Evolutionary conservation across 2,329 filamentous ascomycete genomes (phyloP), one percentile per base, ranked within the genome.

Genomic region (Verticillium klebahnii): DNA sequence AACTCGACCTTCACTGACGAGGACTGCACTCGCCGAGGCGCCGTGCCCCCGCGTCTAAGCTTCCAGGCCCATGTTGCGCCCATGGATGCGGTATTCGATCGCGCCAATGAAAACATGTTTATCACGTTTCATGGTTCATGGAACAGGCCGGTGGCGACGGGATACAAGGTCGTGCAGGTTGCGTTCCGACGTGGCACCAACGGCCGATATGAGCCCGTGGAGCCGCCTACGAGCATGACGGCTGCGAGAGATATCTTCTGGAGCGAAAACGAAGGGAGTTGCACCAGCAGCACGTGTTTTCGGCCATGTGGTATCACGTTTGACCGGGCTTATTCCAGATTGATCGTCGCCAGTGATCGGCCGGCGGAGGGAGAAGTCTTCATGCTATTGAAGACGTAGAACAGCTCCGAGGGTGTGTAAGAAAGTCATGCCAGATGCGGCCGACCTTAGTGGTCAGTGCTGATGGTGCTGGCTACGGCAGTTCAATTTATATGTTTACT

Each of bases 101-200:
- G 74, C 34, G 62, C 66, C 32, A 78, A 77, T 40, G 80, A 78
- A 39, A 81, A 78, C 34, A 81, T 84, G 36, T 88, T 83, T 78
- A 77, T 88, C 32, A 79, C 84, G 0, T 85, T 88, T 69, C 86
- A 87, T 70, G 86, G 86, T 2, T 84, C 80, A 62, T 88, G 86
- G 84, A 74, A 77, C 67, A 70, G 75, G 25, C 68, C 70, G 19
- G 69, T 68, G 3, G 73, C 76, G 1, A 71, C 71, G 17, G 76
- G 76, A 1, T 78, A 77, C 68, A 75, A 75, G 67, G 69, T 78
- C 15, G 68, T 74, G n/a, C 64, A 71, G 45, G 68, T 78, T 14
- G 73, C 73, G 4, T 78, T 76, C 59, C 68, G 64, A 2, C 62
- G 58, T 57, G 66, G 68, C 25, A 58, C 59, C 3, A 64, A 64